Evolutionary conservation across 1,139 yeast species (phyloP), one percentile per base, ranked within the genome.

Genomic region (Candida tropicalis): DNA sequence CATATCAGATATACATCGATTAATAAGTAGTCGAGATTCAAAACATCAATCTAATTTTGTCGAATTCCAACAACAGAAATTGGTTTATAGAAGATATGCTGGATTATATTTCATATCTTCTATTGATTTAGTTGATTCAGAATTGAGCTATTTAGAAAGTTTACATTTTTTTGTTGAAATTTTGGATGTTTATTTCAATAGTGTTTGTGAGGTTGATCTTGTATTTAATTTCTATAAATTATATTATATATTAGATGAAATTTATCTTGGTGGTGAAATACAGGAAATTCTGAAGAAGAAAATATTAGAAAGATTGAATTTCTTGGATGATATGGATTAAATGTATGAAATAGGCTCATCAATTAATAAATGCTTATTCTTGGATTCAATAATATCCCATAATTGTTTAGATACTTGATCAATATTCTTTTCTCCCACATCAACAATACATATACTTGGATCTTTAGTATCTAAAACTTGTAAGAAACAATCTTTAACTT

Each of bases 191-290:
- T 89, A 86, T 62, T 93, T 93, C 58, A 73, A 79, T 50, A 90
- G 85, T 57, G 99, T 93, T n/a, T 91, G 98, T 66, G 99, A 93
- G 65, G 74, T 93, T 54, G 99, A 93, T 61, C 75, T 88, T 46
- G 90, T 88, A 17, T 87, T 87, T 66, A 86, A 86, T 60, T 87
- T 87, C 62, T 81, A 82, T 65, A 85, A 83, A 60, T 77, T 85
- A 20, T 84, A 87, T 60, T 70, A 73, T 49, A 81, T 87, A 10
- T 60, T 87, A 48, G 95, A 87, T 59, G 95, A 87, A 59, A 73
- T 87, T 56, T 85, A 81, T 58, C 60, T 84, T 41, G 91, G 88
- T 8, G 96, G 96, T 8, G 95, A 87, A 58, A 69, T 87, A 16
- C 87, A 83, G 55, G 91, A 85, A 58, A 82, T 84, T 7, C 84